phyloP scores from a whole-genome alignment of 768 basidiomycete genomes.

The Xerocomellus dryophilus region DNA sequence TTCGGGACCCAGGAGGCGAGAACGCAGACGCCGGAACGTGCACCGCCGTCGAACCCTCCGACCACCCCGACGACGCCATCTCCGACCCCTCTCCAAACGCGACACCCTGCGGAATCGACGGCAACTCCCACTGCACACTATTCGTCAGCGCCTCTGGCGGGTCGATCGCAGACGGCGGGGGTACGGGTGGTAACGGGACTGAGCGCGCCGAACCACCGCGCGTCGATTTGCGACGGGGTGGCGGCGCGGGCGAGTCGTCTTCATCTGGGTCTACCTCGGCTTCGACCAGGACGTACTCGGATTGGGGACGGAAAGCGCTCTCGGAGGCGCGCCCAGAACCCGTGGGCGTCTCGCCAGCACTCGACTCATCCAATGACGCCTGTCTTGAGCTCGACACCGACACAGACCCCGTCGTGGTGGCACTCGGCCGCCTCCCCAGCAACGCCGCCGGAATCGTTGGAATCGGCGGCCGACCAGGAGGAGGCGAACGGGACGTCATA shows the following conservation, averaged over 20 bases:
- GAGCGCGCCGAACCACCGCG: constrained; percentile 22
- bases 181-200: constrained; percentile 34
- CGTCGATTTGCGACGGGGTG: constrained; percentile 42
- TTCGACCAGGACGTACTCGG: constrained; percentile 66
- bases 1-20: constrained; percentile 11
- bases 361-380: constrained; percentile 34
- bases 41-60: constrained; percentile 50
- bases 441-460: constrained; percentile 33
- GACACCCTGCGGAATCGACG: constrained; percentile 52
- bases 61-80: constrained; percentile 57
- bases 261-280: constrained; percentile 35
- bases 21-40: constrained; percentile 21
- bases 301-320: constrained; percentile 26
- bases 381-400: constrained; percentile 37
- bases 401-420: constrained; percentile 25
- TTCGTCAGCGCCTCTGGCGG: constrained; percentile 36
- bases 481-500: constrained; percentile 28
- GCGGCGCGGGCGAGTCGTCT: constrained; percentile 28
- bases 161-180: constrained; percentile 37
- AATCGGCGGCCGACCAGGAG: constrained; percentile 38
- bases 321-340: not conserved
- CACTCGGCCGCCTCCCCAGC: constrained; percentile 40
- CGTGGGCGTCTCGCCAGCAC: constrained; percentile 8
- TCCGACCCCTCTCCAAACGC: constrained; percentile 49
- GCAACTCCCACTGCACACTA: constrained; percentile 62